Evolutionary conservation across 306 rosid species (phyloP).

Genomic region (Mimosa bimucronata): DNA sequence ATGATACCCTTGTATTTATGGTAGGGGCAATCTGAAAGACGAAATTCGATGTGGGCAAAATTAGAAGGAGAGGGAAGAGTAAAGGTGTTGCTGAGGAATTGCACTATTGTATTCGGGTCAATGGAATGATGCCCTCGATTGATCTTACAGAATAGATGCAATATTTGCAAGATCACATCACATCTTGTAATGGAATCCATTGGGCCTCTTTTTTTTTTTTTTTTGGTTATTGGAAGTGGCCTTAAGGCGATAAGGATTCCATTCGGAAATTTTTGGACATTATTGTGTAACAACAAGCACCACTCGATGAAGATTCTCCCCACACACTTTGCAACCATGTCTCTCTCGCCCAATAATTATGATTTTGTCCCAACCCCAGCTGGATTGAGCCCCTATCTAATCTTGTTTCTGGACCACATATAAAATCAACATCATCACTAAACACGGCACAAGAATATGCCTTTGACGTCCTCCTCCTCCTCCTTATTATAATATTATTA

Average conservation of each 20-base stretch:
- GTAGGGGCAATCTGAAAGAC: neutral
- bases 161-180: neutral
- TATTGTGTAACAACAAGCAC: neutral
- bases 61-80: conserved; percentile 9
- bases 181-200: neutral
- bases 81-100: neutral
- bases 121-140: conserved; percentile 8
- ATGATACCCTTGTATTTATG: neutral
- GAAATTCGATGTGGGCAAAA: conserved; percentile 13
- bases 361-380: neutral
- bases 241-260: conserved; percentile 19
- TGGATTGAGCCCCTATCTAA: neutral
- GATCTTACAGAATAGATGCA: conserved; percentile 1
- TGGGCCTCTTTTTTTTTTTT: neutral
- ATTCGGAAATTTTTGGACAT: neutral
- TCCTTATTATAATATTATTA: too few relatives aligned
- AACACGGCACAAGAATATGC: conserved; percentile 5
- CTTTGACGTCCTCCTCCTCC: too few relatives aligned
- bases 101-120: neutral
- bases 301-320: conserved; percentile 19
- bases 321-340: neutral
- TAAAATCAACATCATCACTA: conserved; percentile 5
- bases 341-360: neutral
- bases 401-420: neutral
- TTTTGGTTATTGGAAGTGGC: neutral